Evolutionary conservation across 805 yeast species (phyloP), one percentile per base, ranked within the genome.

Genomic region (Clavispora phyllophila): DNA sequence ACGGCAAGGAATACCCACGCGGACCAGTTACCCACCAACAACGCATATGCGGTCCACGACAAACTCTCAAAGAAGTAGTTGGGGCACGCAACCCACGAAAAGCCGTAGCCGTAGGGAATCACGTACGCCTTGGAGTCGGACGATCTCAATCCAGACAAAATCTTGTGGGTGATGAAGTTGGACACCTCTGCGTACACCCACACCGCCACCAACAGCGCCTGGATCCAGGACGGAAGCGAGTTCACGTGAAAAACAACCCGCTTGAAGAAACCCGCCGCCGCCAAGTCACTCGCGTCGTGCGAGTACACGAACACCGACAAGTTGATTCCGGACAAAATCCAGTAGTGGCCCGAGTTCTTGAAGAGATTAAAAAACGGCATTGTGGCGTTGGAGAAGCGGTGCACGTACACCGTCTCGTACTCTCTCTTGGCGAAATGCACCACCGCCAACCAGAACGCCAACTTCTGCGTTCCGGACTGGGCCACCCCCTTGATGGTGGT

Each of bases 341-440:
- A 91, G 67, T 93, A 93, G 63, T 93, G 97, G 51, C 77, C 71
- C 31, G 89, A 82, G 69, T 93, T 93, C 67, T 90, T 88, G 75
- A 91, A 86, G 45, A 93, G 66, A 64, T 88, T 86, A 61, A 79
- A 76, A 34, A 85, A 56, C 4, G 99, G 99, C 99, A 93, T 93
- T 12, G 99, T 93, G 20, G 87, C 81, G 45, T 81, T 72, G 18
- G 96, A 86, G 60, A 93, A 93, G 47, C 76, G 73, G 66, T 93
- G 99, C 40, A 93, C 82, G 57, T 79, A 82, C 19, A 84, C 50
- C 8, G 96, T 88, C 66, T 93, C 99, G 50, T 76, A 75, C 63
- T 89, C 97, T 61, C 99, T 81, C 68, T 93, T 93, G 50, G 79
- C 46, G 58, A 85, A 93, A 66, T 93, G 99, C 46, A 82, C 65